These are phyloP conservation scores for Boletus rufocinnamomeus DNA, from an alignment of 768 basidiomycete genomes.

Conservation along the genomic window DNA sequence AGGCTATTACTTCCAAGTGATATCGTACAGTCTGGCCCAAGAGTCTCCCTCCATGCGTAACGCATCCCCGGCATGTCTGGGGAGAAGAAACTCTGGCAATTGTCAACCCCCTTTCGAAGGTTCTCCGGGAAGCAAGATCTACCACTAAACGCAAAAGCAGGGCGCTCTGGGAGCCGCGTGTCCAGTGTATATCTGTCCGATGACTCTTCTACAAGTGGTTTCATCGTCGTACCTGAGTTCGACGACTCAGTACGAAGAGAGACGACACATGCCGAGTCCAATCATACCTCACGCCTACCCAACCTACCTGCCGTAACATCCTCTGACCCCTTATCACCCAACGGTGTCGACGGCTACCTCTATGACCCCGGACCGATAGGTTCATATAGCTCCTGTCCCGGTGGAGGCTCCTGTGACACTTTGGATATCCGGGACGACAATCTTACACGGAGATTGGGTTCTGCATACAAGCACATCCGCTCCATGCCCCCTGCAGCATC, in stretches of 20 bases:
- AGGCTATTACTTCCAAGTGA: neutral
- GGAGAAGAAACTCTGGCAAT: conserved; percentile 31
- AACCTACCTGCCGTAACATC: conserved; percentile 2
- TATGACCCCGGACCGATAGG: neutral
- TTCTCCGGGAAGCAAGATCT: conserved; percentile 10
- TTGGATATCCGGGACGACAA: conserved; percentile 16
- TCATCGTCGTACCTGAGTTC: conserved; percentile 30
- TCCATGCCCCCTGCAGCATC: conserved; percentile 22
- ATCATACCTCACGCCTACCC: neutral
- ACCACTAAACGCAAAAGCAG: neutral
- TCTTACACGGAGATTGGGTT: conserved; percentile 22
- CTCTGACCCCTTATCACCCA: neutral
- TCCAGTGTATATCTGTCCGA: conserved; percentile 28
- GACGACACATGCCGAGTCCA: conserved; percentile 2
- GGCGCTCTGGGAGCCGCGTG: conserved; percentile 14
- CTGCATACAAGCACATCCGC: conserved; percentile 29
- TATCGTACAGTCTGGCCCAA: neutral
- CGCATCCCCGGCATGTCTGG: conserved; percentile 20
- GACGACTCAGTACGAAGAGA: conserved; percentile 13
- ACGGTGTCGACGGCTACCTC: neutral
- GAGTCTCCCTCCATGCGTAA: conserved; percentile 11
- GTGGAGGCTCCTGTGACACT: neutral
- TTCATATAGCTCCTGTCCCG: neutral
- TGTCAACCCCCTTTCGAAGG: conserved; percentile 26
- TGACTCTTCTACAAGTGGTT: conserved; percentile 14